A percentile compares a stretch with the other conserved stretches of the same genome.
Conservation (phyloP, 75 land plant species). For the Cupressus sempervirens region DNA sequence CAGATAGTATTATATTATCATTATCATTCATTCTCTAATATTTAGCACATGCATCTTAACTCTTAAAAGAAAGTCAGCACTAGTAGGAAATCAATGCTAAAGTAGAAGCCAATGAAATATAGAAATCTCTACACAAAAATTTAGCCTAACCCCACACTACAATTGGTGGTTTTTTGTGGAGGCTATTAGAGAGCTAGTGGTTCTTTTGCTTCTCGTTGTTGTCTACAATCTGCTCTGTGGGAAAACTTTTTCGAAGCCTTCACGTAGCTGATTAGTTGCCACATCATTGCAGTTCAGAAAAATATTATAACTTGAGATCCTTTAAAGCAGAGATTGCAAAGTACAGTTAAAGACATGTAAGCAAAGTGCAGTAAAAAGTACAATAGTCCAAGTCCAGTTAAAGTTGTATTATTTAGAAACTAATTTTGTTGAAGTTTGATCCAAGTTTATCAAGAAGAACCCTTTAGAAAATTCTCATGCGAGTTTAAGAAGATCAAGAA, state of each 20-base stretch:
- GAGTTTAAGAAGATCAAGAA: background rate
- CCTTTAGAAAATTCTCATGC: background rate
- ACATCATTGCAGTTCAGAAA: background rate
- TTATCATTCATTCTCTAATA: background rate
- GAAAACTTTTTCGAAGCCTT: background rate
- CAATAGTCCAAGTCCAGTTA: background rate
- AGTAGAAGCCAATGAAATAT: no score
- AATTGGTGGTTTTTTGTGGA: background rate
- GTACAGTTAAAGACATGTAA: background rate
- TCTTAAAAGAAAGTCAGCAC: background rate
- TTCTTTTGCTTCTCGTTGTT: background rate
- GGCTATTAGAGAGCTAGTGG: background rate
- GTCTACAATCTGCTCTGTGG: background rate
- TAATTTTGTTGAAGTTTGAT: background rate
- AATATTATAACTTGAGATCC: no score
- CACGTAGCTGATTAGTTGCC: background rate
- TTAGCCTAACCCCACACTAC: no score
- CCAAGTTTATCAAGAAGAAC: background rate
- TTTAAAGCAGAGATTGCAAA: background rate
- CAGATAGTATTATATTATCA: no score
- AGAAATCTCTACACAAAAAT: no score
- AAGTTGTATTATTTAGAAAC: background rate
- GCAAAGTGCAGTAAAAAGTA: background rate
- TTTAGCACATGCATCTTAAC: no score
- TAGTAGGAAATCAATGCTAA: background rate